Conservation (phyloP, 2,329 filamentous ascomycete genomes). For the Ambrosiella xylebori region DNA sequence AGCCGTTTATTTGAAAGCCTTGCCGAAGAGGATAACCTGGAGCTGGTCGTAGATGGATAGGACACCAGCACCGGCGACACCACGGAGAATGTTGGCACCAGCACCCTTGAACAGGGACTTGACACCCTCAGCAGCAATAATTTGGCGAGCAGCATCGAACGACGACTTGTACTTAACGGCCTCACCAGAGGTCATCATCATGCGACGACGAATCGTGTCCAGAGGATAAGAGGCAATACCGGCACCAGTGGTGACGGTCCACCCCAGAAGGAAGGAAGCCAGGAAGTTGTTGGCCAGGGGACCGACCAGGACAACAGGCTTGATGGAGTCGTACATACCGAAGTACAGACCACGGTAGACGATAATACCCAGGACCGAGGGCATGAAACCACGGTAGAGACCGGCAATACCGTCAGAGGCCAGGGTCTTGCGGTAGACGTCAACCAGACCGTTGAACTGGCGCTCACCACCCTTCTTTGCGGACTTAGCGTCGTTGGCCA, state of each 20-base stretch:
- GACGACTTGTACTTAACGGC: slow-evolving; percentile 99
- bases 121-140: slow-evolving; percentile 93
- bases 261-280: slow-evolving; percentile 96
- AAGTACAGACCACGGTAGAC: slow-evolving; percentile 99
- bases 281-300: slow-evolving; percentile 95
- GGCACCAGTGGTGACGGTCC: slow-evolving; percentile 98
- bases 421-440: slow-evolving; percentile 99
- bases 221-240: slow-evolving; percentile 99
- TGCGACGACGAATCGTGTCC: slow-evolving; percentile 99
- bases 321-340: slow-evolving; percentile 99
- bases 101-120: slow-evolving; percentile 99
- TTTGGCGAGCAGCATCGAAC: slow-evolving; percentile 88
- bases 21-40: slow-evolving; percentile 98
- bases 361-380: slow-evolving; percentile 95
- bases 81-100: slow-evolving; percentile 99
- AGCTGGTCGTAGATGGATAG: slow-evolving; percentile 99
- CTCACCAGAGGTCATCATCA: slow-evolving; percentile 98
- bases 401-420: slow-evolving; percentile 95
- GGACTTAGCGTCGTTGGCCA: slow-evolving; percentile 99
- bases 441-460: slow-evolving; percentile 99
- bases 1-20: slow-evolving; percentile 75
- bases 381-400: slow-evolving; percentile 99
- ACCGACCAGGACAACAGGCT: slow-evolving; percentile 91
- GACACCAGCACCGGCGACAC: slow-evolving; percentile 99
- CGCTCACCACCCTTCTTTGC: slow-evolving; percentile 92